Evolutionary conservation across 768 basidiomycete genomes (phyloP).

Genomic region (Candolleomyces efflorescens): DNA sequence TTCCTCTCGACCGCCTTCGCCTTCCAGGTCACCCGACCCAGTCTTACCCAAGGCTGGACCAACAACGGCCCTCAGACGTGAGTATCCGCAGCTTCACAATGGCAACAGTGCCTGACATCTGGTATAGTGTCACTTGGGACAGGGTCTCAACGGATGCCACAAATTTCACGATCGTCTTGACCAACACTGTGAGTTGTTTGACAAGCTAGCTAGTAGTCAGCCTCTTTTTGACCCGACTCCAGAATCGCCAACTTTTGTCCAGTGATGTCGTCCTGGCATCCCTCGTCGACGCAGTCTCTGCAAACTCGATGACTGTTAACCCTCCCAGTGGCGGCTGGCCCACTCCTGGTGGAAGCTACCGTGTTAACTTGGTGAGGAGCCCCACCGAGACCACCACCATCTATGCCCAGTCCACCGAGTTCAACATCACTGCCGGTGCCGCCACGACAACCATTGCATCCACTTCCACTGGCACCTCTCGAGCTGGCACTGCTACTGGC

Average conservation of each 20-base stretch:
- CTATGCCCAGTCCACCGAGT: slow-evolving; percentile 67
- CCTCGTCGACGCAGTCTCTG: slow-evolving; percentile 44
- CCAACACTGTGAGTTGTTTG: slow-evolving; percentile 47
- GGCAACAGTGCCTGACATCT: not conserved
- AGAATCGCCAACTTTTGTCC: slow-evolving; percentile 32
- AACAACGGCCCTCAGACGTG: slow-evolving; percentile 47
- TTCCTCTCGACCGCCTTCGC: slow-evolving; percentile 55
- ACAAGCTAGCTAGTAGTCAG: not conserved
- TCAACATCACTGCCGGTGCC: slow-evolving; percentile 36
- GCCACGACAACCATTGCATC: not conserved
- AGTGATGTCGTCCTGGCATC: slow-evolving; percentile 50
- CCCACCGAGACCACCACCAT: slow-evolving; percentile 44
- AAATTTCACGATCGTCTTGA: slow-evolving; percentile 69
- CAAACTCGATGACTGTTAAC: slow-evolving; percentile 34
- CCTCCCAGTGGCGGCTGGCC: slow-evolving; percentile 67
- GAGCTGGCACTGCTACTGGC: slow-evolving; percentile 1
- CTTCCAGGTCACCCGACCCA: slow-evolving; percentile 58
- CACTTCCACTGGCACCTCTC: slow-evolving; percentile 1
- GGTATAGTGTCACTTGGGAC: slow-evolving; percentile 50
- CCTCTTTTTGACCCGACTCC: slow-evolving; percentile 4
- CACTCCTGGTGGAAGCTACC: slow-evolving; percentile 49
- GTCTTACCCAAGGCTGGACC: slow-evolving; percentile 48
- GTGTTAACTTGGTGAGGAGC: slow-evolving; percentile 65
- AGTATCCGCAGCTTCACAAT: slow-evolving; percentile 11
- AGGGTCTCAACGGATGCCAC: slow-evolving; percentile 60